These are phyloP conservation scores for Rhododendron simsii DNA, from an alignment of 148 eudicot species.

Conservation along the genomic window DNA sequence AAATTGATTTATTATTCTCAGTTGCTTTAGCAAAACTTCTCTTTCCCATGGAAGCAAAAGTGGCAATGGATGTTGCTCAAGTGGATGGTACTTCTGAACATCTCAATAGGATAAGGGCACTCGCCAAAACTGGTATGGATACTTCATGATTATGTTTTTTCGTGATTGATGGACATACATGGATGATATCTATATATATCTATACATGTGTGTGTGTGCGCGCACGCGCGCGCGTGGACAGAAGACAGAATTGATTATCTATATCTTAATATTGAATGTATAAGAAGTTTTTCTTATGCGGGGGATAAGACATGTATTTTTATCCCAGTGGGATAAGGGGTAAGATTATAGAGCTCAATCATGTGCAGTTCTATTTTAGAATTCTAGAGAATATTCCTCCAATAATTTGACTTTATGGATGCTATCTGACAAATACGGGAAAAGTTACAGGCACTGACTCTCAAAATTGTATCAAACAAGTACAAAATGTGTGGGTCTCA, in stretches of 20 bases:
- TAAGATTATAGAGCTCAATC: not conserved
- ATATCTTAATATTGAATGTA: not conserved
- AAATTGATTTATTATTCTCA: slow-evolving; percentile 21
- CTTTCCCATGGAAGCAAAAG: slow-evolving; percentile 86
- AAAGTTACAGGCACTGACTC: not conserved
- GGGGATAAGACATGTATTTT: not conserved
- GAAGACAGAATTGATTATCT: no score
- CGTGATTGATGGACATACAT: no score
- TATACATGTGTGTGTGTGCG: no score
- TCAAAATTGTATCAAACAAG: not conserved
- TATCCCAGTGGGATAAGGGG: not conserved
- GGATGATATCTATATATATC: no score
- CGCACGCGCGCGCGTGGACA: no score
- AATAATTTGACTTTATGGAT: not conserved
- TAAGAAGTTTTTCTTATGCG: not conserved
- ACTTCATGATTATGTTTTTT: not conserved
- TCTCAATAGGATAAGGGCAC: slow-evolving; percentile 65
- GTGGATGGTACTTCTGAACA: slow-evolving; percentile 90
- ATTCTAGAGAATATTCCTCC: not conserved
- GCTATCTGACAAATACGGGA: not conserved
- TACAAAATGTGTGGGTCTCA: not conserved
- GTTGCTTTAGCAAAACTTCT: slow-evolving; percentile 76
- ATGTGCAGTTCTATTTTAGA: not conserved
- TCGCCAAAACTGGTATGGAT: slow-evolving; percentile 67
- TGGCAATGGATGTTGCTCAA: slow-evolving; percentile 95